Base-by-base conservation (phyloP, 2,329 filamentous ascomycete genomes). In the Aspergillus ruber region DNA sequence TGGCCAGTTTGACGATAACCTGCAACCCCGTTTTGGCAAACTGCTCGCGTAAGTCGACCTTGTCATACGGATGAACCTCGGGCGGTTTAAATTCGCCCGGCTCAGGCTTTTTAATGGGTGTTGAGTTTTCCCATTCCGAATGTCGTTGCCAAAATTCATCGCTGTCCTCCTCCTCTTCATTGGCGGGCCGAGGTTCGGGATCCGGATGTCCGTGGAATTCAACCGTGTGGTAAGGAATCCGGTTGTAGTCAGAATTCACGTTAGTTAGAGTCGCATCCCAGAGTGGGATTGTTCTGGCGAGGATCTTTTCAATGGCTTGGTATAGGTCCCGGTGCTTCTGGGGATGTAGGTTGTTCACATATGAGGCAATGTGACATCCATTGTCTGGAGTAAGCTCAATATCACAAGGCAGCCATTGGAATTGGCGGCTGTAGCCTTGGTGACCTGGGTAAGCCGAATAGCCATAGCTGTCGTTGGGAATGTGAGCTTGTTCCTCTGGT, bases 1-100 rank as follows among this genome's bases (percentile, higher is more conserved):
- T 78, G 0, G 80, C 77, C 55, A 86, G 70, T 58, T 85, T 85
- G 44, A 85, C 76, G 29, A 86, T 83, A 32, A 64, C 48, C 29
- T 64, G 60, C 8, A 64, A 44, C 1, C 75, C 73, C 4, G 57
- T 54, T 1, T 68, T 51, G 10, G 53, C 41, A 48, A 67, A 74
- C 10, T 61, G 40, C 6, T 56, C 45, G 13, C 48, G 51, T 6
- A 67, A 49, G 17, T 59, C 44, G 6, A 63, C 35, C 10, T 42
- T 17, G 6, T 38, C n/a, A 10, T 12, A 5, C 12, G 27, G 9
- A 20, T 3, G 13, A 17, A 39, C 7, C 8, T 44, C 32, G 2
- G 39, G n/a, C 5, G 25, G 10, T 25, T 39, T 10, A 33, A 57
- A 47, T 1, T 46, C 38, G n/a, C 39, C 29, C 10, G 56, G 54